phyloP scores from a whole-genome alignment of 2,329 filamentous ascomycete species.

The Colletotrichum sp. region DNA sequence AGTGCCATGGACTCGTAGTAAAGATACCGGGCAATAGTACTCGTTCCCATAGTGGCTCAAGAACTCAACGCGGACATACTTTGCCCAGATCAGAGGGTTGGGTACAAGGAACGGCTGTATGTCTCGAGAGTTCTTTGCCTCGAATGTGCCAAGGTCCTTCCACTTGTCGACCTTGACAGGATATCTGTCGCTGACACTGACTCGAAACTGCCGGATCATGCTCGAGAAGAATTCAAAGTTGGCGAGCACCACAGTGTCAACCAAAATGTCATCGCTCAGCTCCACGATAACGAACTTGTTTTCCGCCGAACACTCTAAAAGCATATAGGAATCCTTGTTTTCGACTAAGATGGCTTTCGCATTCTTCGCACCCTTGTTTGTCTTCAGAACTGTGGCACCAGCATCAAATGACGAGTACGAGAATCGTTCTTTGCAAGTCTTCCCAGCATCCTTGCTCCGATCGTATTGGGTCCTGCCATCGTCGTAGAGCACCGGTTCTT shows the following conservation, averaged over 20 bases:
- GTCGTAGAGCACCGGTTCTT: slow-evolving; percentile 50
- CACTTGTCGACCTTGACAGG: slow-evolving; percentile 92
- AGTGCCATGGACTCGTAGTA: slow-evolving; percentile 91
- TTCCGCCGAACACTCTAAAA: slow-evolving; percentile 83
- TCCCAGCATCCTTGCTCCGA: slow-evolving; percentile 90
- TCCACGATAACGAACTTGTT: slow-evolving; percentile 97
- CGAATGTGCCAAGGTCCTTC: slow-evolving; percentile 86
- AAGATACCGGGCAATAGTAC: slow-evolving; percentile 92
- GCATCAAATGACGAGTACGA: slow-evolving; percentile 98
- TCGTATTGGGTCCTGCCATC: slow-evolving; percentile 59
- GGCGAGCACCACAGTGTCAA: slow-evolving; percentile 95
- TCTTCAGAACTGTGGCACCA: slow-evolving; percentile 91
- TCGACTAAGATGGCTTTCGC: slow-evolving; percentile 88
- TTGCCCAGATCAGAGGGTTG: slow-evolving; percentile 93
- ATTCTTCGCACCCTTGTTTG: slow-evolving; percentile 85
- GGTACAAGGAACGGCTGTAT: slow-evolving; percentile 95
- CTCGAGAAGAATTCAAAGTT: slow-evolving; percentile 99
- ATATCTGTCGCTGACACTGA: slow-evolving; percentile 94
- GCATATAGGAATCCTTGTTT: slow-evolving; percentile 98
- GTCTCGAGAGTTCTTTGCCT: slow-evolving; percentile 90
- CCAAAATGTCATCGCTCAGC: slow-evolving; percentile 82
- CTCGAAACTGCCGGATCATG: slow-evolving; percentile 88
- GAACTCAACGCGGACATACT: slow-evolving; percentile 91
- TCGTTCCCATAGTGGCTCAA: slow-evolving; percentile 94
- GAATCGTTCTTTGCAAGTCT: slow-evolving; percentile 96